phyloP scores from a whole-genome alignment of 2,329 filamentous ascomycete genomes.

The Fusarium annulatum region DNA sequence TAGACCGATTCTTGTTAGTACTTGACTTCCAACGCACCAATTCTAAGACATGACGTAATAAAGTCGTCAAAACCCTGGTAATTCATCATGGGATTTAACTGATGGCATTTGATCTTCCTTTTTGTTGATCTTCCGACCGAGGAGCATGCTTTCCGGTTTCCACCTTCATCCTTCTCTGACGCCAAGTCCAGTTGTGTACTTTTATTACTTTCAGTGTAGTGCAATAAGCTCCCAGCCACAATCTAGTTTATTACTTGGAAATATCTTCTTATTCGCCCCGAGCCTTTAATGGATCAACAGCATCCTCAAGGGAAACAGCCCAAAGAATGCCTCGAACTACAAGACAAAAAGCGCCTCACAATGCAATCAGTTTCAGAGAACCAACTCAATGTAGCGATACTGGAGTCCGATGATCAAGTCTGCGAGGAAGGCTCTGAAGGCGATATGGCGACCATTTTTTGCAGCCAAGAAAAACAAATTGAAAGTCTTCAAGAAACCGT shows the following conservation, averaged over 20 bases:
- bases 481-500: background rate
- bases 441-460: background rate
- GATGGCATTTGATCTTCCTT: background rate
- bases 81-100: rapidly evolving
- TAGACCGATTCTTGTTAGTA: background rate
- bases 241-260: background rate
- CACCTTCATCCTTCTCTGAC: background rate
- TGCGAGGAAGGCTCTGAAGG: background rate
- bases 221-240: no score
- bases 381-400: no score
- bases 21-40: background rate
- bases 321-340: background rate
- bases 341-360: background rate
- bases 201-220: background rate
- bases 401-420: background rate
- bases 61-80: background rate
- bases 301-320: background rate
- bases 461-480: background rate
- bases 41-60: background rate
- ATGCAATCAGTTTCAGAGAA: no score
- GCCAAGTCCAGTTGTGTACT: background rate
- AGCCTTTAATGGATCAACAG: background rate
- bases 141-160: background rate
- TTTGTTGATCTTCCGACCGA: background rate
- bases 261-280: background rate